Percentiles rank a stretch among this genome's conserved stretches.
These are phyloP conservation scores for Prunus kanzakura DNA, from an alignment of 306 rosid genomes.

Conservation along the genomic window DNA sequence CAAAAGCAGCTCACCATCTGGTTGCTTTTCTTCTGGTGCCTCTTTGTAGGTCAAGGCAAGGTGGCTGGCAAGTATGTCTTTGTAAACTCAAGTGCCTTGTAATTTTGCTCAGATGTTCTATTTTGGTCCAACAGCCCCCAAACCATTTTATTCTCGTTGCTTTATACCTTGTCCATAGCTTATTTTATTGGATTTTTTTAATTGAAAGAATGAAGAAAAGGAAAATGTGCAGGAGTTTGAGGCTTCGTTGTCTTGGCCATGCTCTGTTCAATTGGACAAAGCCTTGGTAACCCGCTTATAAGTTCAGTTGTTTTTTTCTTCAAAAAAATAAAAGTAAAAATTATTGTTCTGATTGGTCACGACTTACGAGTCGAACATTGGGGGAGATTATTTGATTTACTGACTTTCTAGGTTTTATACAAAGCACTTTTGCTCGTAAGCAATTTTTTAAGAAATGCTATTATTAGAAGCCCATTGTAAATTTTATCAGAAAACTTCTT, in stretches of 20 bases:
- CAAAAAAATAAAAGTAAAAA: no score
- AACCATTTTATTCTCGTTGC: background rate
- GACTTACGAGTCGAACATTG: no score
- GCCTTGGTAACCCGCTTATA: background rate
- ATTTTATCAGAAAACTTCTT: no score
- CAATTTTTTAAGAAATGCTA: no score
- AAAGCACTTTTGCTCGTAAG: no score
- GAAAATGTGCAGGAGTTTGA: background rate
- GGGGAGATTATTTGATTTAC: background rate
- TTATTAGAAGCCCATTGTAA: no score
- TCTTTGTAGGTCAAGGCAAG: background rate
- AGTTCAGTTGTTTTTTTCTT: background rate
- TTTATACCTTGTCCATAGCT: constrained; percentile 18
- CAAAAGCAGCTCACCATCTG: constrained; percentile 3
- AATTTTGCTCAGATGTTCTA: background rate
- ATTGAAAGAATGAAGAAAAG: background rate
- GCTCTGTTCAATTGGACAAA: no score
- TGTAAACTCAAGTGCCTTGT: constrained; percentile 1
- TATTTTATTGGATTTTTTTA: constrained; percentile 15
- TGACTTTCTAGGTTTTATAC: background rate
- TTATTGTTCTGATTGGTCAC: no score
- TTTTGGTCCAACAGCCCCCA: background rate
- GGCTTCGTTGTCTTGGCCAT: background rate
- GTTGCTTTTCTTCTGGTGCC: background rate
- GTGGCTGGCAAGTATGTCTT: constrained; percentile 9